Evolutionary conservation across 1,284 basidiomycete genomes (phyloP).

Genomic region (Malassezia brasiliensis): DNA sequence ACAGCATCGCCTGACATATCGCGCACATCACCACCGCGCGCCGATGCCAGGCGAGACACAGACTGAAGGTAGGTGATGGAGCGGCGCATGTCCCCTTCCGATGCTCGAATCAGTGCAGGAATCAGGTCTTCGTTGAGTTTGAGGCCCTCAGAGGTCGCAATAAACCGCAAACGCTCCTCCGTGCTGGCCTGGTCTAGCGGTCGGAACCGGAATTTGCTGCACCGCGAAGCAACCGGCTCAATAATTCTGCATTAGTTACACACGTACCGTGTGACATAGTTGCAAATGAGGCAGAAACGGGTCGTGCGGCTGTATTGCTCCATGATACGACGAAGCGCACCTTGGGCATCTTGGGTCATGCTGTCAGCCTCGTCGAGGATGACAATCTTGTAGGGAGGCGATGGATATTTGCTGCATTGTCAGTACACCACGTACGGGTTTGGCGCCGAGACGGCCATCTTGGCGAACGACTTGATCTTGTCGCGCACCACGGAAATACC

Average conservation of each 20-base stretch:
- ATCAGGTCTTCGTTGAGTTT: constrained; percentile 49
- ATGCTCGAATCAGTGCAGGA: constrained; percentile 64
- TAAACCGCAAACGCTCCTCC: constrained; percentile 65
- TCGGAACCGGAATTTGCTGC: constrained; percentile 97
- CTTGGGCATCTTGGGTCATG: constrained; percentile 99
- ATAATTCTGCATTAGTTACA: constrained; percentile 68
- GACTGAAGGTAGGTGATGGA: constrained; percentile 99
- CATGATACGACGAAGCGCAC: constrained; percentile 91
- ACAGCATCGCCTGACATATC: constrained; percentile 52
- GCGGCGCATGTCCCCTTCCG: constrained; percentile 85
- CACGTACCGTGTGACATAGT: constrained; percentile 88
- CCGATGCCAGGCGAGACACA: constrained; percentile 62
- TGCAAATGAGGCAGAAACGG: constrained; percentile 95
- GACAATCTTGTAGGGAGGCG: constrained; percentile 97
- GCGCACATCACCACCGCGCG: constrained; percentile 22
- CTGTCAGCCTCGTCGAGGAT: constrained; percentile 98
- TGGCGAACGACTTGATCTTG: constrained; percentile 97
- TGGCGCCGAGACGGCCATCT: constrained; percentile 50
- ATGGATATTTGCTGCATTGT: constrained; percentile 59
- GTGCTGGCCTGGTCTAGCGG: constrained; percentile 74
- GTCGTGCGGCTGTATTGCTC: constrained; percentile 94
- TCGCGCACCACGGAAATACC: constrained; percentile 94
- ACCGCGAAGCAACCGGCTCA: constrained; percentile 94
- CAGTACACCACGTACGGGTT: not conserved
- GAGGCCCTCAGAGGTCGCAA: constrained; percentile 59